These are phyloP conservation scores for Verbascum thapsus DNA, from an alignment of 257 asterid species.

Conservation along the genomic window DNA sequence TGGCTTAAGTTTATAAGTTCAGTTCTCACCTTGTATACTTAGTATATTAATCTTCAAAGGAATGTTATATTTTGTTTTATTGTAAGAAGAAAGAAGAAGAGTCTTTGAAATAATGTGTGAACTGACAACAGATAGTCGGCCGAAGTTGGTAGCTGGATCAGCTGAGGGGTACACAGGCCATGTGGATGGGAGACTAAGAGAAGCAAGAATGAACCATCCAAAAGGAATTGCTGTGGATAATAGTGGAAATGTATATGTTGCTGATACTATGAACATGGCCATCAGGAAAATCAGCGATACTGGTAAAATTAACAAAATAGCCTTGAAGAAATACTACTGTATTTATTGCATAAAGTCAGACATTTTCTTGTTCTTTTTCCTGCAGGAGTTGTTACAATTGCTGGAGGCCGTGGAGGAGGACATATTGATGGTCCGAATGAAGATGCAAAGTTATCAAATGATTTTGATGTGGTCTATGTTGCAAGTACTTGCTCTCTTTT, in stretches of 20 bases:
- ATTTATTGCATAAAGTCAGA: background rate
- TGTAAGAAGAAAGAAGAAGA: background rate
- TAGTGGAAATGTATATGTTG: slow-evolving; percentile 79
- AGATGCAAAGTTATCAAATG: slow-evolving; percentile 82
- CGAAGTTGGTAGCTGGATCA: slow-evolving; percentile 87
- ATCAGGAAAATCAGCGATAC: slow-evolving; percentile 79
- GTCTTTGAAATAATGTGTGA: slow-evolving; percentile 15
- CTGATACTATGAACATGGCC: slow-evolving; percentile 91
- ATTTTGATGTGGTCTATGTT: slow-evolving; percentile 74
- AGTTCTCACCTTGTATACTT: too few relatives aligned
- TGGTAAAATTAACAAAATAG: slow-evolving; percentile 43
- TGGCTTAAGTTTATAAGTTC: too few relatives aligned
- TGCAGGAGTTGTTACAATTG: slow-evolving; percentile 88
- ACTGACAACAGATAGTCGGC: slow-evolving; percentile 95
- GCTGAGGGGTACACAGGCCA: slow-evolving; percentile 90
- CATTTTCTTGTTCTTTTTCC: too few relatives aligned
- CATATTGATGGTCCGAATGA: slow-evolving; percentile 95
- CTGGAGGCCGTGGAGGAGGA: slow-evolving; percentile 87
- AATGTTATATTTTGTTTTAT: background rate
- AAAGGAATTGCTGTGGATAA: slow-evolving; percentile 84
- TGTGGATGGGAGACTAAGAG: slow-evolving; percentile 87
- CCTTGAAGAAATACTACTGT: background rate
- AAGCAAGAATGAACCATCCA: slow-evolving; percentile 89
- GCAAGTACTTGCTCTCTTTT: slow-evolving; percentile 84
- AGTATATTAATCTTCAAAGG: background rate